A percentile compares a stretch with the other conserved stretches of the same genome.
Conservation (phyloP, 2,329 filamentous ascomycete species). For the Cordyceps cateniannulata region DNA sequence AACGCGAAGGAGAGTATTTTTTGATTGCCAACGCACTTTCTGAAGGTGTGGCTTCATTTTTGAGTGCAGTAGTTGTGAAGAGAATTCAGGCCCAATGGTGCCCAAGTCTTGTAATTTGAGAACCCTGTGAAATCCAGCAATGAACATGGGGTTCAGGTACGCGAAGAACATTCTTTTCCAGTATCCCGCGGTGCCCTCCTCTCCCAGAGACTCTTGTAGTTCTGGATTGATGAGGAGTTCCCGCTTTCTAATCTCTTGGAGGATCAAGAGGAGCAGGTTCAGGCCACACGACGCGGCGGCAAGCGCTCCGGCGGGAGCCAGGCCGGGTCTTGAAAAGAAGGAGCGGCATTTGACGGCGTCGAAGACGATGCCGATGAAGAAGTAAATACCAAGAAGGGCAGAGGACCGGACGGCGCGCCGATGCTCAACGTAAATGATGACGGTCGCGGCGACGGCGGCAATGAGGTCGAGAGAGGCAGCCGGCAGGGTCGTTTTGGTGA, state of each 20-base stretch:
- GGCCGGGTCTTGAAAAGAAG: not conserved
- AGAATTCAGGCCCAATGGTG: not conserved
- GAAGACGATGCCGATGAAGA: not conserved
- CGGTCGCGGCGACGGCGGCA: not conserved
- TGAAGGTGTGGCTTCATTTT: not conserved
- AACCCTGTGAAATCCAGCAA: not conserved
- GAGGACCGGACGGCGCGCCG: not conserved
- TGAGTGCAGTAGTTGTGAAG: not conserved
- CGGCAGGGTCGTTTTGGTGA: not conserved
- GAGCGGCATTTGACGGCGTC: not conserved
- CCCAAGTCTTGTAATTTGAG: not conserved
- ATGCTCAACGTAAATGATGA: not conserved
- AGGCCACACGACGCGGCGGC: not conserved
- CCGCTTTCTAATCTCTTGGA: not conserved
- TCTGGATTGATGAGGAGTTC: not conserved
- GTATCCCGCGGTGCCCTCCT: not conserved
- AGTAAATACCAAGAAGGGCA: not conserved
- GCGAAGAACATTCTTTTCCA: constrained; percentile 1
- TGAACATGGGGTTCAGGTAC: not conserved
- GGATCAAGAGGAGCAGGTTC: not conserved
- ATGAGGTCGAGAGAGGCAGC: not conserved
- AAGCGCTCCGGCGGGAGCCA: not conserved
- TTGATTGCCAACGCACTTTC: not conserved
- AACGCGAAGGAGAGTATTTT: not conserved
- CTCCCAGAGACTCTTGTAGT: not conserved